These are phyloP conservation scores for Terana coerulea DNA, from an alignment of 768 basidiomycete genomes.

Conservation along the genomic window DNA sequence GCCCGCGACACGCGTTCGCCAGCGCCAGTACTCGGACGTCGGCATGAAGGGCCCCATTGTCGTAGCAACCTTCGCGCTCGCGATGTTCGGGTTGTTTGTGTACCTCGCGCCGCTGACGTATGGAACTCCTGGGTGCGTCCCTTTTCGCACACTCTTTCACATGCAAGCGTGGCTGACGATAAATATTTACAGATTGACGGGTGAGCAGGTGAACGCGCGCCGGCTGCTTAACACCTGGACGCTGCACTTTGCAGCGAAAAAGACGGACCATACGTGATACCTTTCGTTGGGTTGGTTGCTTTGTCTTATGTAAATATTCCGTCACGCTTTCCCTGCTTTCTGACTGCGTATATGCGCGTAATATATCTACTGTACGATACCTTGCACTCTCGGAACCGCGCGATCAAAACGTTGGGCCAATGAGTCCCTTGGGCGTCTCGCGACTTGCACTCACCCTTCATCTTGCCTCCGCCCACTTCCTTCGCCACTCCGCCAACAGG, in stretches of 20 bases:
- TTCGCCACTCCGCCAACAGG: no score
- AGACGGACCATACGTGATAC: constrained; percentile 25
- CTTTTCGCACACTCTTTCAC: not conserved
- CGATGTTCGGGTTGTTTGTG: constrained; percentile 61
- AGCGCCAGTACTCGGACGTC: constrained; percentile 60
- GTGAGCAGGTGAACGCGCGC: constrained; percentile 80
- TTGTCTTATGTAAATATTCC: no score
- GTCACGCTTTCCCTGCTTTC: no score
- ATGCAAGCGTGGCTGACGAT: not conserved
- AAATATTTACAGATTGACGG: constrained; percentile 58
- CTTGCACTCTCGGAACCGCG: no score
- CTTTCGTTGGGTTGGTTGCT: no score
- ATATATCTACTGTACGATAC: no score
- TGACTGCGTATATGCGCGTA: no score
- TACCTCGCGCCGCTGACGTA: constrained; percentile 92
- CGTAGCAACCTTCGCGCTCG: constrained; percentile 50
- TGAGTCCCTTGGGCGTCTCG: no score
- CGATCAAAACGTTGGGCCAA: no score
- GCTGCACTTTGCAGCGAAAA: constrained; percentile 84
- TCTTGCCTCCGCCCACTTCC: no score
- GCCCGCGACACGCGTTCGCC: constrained; percentile 45
- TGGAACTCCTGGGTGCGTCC: constrained; percentile 88
- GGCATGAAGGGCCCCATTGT: constrained; percentile 73
- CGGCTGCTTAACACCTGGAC: constrained; percentile 89
- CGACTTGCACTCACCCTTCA: no score